Conservation (phyloP, 192 early-diverging fungal genomes). For the Backusella morwellensis region DNA sequence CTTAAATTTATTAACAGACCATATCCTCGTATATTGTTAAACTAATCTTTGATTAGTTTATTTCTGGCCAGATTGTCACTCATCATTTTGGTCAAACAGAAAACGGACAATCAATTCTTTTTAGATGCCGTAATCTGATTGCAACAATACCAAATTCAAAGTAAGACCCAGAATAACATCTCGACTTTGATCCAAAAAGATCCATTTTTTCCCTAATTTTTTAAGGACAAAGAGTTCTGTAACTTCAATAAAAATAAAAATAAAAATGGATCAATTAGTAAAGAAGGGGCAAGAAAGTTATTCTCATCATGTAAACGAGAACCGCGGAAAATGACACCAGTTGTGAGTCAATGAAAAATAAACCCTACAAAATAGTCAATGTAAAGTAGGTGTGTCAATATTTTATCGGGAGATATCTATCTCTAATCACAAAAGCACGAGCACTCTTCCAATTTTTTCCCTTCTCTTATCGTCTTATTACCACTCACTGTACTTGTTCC, state of each 20-base stretch:
- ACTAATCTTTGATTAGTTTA: too few relatives aligned
- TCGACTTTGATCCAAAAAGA: background rate
- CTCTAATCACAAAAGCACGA: background rate
- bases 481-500: background rate
- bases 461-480: background rate
- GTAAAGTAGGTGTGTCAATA: background rate
- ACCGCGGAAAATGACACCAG: background rate
- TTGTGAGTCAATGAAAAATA: background rate
- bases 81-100: background rate
- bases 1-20: too few relatives aligned
- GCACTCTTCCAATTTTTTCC: background rate
- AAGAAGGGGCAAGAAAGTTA: background rate
- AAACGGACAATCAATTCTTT: background rate
- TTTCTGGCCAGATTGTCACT: too few relatives aligned
- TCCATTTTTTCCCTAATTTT: background rate
- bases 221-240: background rate
- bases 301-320: background rate
- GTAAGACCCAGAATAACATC: background rate
- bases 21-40: too few relatives aligned
- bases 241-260: background rate
- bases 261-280: background rate
- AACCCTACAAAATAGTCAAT: background rate
- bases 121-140: background rate
- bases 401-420: background rate
- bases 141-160: constrained; percentile 3